Base-by-base conservation (phyloP, 768 basidiomycete species). In the Collybia nuda region DNA sequence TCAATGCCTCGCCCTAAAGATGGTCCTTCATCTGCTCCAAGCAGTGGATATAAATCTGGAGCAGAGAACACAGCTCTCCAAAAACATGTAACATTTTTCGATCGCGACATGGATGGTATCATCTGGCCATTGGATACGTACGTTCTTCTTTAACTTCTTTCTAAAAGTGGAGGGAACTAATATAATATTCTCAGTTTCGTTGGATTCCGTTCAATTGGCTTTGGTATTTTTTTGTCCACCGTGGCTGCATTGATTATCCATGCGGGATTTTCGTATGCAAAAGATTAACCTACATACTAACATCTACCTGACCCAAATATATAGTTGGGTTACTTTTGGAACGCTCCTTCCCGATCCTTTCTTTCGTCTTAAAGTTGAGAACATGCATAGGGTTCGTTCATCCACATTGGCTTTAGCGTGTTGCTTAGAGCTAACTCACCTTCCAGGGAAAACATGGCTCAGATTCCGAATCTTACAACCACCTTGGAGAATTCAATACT, bases 61-160 rank as follows among this genome's bases (percentile, higher is more conserved):
- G 60, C 62, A 43, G 48, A 56, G 28, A 71, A 73, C 60, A 67
- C 72, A 2, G 70, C 67, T 8, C 63, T 78, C 11, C 71, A 78
- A 58, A 56, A 56, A 14, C 76, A 77, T 52, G 70, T 73, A 56
- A 70, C 71, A 29, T 78, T 75, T 63, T 77, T 77, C 54, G 76
- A 78, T 64, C 52, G 51, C 26, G 75, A 78, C 58, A 52, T 56
- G 21, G 76, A 77, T 56, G 76, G 75, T 4, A 62, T 75, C 36
- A 77, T 78, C 49, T 77, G 73, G 71, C 75, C 75, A 5, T 53
- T 35, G 11, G 75, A 78, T 55, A 78, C 75, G 74, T 76, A 50
- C 50, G 70, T 63, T 42, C 24, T 63, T 40, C 24, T 38, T 21
- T 11, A 0, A n/a, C 11, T 43, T 19, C 24, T 11, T 17, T 53